Evolutionary conservation across 106 monocot species (phyloP).

Genomic region (Cymbidium sinense): DNA sequence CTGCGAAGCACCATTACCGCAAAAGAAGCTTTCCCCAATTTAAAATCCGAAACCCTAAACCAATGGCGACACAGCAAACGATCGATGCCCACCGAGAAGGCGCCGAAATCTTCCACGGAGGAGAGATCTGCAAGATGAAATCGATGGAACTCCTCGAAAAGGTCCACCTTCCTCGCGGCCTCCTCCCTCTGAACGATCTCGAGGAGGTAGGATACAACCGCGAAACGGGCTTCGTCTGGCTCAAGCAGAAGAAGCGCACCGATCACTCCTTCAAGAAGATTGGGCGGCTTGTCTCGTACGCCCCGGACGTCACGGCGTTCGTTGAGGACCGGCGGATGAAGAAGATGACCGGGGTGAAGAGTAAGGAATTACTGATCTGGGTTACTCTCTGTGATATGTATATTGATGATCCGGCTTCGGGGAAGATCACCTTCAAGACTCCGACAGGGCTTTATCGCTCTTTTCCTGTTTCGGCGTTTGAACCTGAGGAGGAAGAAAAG

Average conservation of each 20-base stretch:
- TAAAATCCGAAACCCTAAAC: constrained; percentile 1
- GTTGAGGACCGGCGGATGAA: constrained; percentile 40
- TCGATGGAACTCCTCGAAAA: constrained; percentile 22
- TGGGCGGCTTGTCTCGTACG: constrained; percentile 25
- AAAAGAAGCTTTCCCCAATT: background rate
- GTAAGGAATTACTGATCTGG: constrained; percentile 41
- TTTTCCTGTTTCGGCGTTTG: constrained; percentile 35
- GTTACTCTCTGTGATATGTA: constrained; percentile 24
- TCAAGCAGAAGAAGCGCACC: constrained; percentile 32
- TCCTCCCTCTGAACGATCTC: constrained; percentile 34
- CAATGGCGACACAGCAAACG: background rate
- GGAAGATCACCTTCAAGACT: constrained; percentile 38
- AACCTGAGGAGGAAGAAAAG: constrained; percentile 5
- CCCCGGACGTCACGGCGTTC: constrained; percentile 33
- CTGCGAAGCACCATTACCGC: too few relatives aligned
- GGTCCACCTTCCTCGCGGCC: constrained; percentile 30
- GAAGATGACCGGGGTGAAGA: constrained; percentile 50
- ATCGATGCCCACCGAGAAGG: constrained; percentile 16
- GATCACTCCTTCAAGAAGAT: constrained; percentile 46
- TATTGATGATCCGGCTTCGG: constrained; percentile 20
- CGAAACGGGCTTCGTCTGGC: constrained; percentile 38
- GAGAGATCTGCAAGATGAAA: constrained; percentile 21
- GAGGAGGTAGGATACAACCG: constrained; percentile 41
- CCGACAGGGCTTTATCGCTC: constrained; percentile 17
- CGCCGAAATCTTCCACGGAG: constrained; percentile 29